Evolutionary conservation across 768 basidiomycete genomes (phyloP).

Genomic region (Calocybe gangraenosa): DNA sequence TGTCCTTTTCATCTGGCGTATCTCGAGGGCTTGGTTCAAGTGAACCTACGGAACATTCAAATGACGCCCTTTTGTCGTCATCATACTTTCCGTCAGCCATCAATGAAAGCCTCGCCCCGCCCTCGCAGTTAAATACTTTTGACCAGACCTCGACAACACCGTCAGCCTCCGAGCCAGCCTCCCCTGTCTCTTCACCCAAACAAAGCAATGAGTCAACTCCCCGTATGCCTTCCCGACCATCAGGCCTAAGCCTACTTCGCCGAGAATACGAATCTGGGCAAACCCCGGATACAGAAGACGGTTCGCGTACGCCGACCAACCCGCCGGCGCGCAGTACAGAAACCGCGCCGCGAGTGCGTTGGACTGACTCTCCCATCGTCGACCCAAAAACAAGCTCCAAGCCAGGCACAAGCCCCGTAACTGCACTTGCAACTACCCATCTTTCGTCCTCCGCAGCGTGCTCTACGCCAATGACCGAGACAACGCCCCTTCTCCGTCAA

Average conservation of each 20-base stretch:
- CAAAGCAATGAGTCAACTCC: slow-evolving; percentile 15
- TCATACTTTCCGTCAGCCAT: slow-evolving; percentile 6
- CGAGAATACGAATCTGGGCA: slow-evolving; percentile 13
- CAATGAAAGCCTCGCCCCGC: slow-evolving; percentile 9
- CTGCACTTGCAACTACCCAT: not conserved
- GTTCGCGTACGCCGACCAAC: slow-evolving; percentile 13
- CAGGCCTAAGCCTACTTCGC: slow-evolving; percentile 35
- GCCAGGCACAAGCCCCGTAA: slow-evolving; percentile 2
- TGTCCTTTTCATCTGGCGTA: slow-evolving; percentile 32
- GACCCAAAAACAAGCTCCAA: slow-evolving; percentile 13
- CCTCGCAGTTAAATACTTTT: slow-evolving; percentile 9
- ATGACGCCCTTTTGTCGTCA: slow-evolving; percentile 9
- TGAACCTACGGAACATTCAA: slow-evolving; percentile 12
- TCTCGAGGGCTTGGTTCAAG: not conserved
- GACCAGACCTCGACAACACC: slow-evolving; percentile 11
- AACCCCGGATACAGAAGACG: slow-evolving; percentile 3
- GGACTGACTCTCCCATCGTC: slow-evolving; percentile 2
- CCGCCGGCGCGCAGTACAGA: slow-evolving; percentile 1
- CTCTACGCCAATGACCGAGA: slow-evolving; percentile 6
- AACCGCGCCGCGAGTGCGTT: slow-evolving; percentile 10
- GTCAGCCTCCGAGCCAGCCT: slow-evolving; percentile 7
- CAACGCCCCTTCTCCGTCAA: slow-evolving; percentile 13
- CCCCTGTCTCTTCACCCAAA: slow-evolving; percentile 14
- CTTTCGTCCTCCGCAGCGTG: slow-evolving; percentile 10
- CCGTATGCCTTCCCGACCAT: slow-evolving; percentile 22